A percentile compares a stretch with the other conserved stretches of the same genome.
These are phyloP conservation scores for Cyphellophora attinorum DNA, from an alignment of 2,329 filamentous ascomycete species.

Conservation along the genomic window DNA sequence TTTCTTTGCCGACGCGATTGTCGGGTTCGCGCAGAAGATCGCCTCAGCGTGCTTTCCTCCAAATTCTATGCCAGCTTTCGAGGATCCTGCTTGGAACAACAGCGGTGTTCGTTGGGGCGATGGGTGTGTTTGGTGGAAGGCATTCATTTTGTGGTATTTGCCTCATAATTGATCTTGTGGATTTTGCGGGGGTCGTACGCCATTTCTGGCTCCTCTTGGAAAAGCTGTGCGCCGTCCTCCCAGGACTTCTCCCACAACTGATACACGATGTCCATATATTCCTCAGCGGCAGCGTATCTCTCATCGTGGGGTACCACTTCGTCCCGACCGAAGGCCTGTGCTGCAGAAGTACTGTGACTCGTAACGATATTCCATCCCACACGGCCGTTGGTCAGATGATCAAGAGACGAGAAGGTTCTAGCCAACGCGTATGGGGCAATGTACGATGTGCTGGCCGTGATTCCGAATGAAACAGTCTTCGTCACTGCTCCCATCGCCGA, in stretches of 20 bases:
- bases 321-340: constrained; percentile 36
- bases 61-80: constrained; percentile 46
- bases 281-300: constrained; percentile 38
- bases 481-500: constrained; percentile 39
- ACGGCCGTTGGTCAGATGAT: constrained; percentile 57
- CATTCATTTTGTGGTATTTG: constrained; percentile 37
- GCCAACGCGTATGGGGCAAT: constrained; percentile 61
- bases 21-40: constrained; percentile 50
- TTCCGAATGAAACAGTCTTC: constrained; percentile 48
- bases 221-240: constrained; percentile 39
- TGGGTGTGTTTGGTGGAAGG: constrained; percentile 42
- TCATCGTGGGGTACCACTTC: constrained; percentile 40
- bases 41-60: constrained; percentile 51
- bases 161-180: constrained; percentile 57
- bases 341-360: constrained; percentile 37
- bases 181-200: constrained; percentile 52
- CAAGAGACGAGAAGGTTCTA: constrained; percentile 54
- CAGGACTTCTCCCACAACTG: constrained; percentile 47
- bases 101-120: constrained; percentile 49
- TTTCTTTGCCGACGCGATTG: constrained; percentile 48
- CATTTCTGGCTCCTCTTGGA: constrained; percentile 48
- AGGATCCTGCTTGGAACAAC: constrained; percentile 52
- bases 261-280: constrained; percentile 36
- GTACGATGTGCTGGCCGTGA: constrained; percentile 59
- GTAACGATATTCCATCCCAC: constrained; percentile 44